Conservation (phyloP, 2,329 filamentous ascomycete genomes). For the Clonostachys rosea region DNA sequence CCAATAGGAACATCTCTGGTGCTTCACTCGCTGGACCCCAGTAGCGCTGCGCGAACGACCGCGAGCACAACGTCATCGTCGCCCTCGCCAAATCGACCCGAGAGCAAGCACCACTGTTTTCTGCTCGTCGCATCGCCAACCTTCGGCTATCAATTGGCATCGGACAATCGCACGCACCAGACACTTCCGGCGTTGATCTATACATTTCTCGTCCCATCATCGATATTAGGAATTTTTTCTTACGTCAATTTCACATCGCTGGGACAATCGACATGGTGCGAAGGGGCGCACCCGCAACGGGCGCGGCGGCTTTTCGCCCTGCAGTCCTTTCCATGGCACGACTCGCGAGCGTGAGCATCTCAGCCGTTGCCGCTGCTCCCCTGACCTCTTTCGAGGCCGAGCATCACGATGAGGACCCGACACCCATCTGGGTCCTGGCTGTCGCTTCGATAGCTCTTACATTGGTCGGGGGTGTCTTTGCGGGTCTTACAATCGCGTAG, state of each 20-base stretch:
- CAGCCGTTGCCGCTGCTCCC: conserved; percentile 43
- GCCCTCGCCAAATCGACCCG: no score
- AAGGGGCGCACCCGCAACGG: background rate
- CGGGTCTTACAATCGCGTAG: conserved; percentile 84
- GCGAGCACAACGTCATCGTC: no score
- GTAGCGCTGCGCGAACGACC: no score
- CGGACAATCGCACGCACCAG: no score
- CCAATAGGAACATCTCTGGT: no score
- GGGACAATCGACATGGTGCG: background rate
- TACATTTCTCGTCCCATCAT: no score
- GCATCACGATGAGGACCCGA: conserved; percentile 34
- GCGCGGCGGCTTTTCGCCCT: conserved; percentile 34
- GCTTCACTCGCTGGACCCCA: no score
- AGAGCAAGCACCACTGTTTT: no score
- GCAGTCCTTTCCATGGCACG: conserved; percentile 46
- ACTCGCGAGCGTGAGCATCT: conserved; percentile 42
- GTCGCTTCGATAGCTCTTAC: conserved; percentile 76
- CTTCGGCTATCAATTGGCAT: no score
- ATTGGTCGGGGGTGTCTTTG: conserved; percentile 86
- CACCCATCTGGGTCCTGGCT: conserved; percentile 76
- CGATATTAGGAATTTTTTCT: no score
- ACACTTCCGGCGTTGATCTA: no score
- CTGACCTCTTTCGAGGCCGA: conserved; percentile 38
- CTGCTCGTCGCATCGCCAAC: no score
- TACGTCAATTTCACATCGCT: background rate